Evolutionary conservation across 306 rosid species (phyloP).

Genomic region (Abrus precatorius): DNA sequence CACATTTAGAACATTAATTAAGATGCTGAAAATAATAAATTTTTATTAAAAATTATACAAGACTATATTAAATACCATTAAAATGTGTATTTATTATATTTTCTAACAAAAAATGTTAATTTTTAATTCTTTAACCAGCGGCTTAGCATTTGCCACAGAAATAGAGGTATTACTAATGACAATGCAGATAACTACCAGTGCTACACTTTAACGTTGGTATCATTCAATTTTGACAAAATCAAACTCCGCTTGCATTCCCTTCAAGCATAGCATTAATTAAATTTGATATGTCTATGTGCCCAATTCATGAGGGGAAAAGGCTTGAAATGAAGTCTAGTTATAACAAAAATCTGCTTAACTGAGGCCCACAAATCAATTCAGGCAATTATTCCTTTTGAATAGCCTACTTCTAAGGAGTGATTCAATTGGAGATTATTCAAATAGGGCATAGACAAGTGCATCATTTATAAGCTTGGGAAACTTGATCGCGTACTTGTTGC

Average conservation of each 20-base stretch:
- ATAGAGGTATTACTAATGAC: not conserved
- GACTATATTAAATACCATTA: too few species aligned
- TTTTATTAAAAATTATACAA: too few species aligned
- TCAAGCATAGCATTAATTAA: constrained; percentile 15
- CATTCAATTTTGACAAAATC: not conserved
- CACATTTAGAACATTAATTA: too few species aligned
- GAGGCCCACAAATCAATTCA: constrained; percentile 28
- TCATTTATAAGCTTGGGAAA: not conserved
- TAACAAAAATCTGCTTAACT: not conserved
- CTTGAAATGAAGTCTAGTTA: not conserved
- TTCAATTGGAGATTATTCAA: constrained; percentile 9
- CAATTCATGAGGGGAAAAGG: constrained; percentile 7
- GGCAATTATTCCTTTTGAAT: not conserved
- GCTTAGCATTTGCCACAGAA: too few species aligned
- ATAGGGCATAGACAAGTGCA: not conserved
- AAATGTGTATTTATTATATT: too few species aligned
- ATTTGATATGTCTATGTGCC: constrained; percentile 21
- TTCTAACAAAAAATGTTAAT: too few species aligned
- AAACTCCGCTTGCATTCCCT: not conserved
- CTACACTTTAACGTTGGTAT: not conserved
- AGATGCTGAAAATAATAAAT: too few species aligned
- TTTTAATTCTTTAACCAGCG: too few species aligned
- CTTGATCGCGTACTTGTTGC: not conserved
- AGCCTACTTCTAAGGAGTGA: not conserved
- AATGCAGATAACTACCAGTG: not conserved